Evolutionary conservation across 352 stramenopile species (phyloP).

Genomic region (Saprolegnia diclina): DNA sequence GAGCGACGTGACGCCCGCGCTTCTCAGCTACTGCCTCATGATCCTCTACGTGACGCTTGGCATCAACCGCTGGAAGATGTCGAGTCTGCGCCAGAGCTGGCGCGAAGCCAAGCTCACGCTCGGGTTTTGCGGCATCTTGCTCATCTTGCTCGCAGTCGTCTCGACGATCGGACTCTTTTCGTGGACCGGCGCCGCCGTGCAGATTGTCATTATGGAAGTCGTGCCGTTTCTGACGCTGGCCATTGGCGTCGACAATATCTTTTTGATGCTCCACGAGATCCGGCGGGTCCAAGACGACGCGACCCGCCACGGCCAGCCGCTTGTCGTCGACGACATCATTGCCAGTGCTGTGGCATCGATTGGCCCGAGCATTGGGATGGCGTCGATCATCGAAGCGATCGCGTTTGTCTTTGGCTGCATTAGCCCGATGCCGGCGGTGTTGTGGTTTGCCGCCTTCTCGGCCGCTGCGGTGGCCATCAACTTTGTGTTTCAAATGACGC

Average conservation of each 20-base stretch:
- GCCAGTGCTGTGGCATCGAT: constrained; percentile 47
- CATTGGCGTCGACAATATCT: constrained; percentile 69
- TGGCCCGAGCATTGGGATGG: constrained; percentile 55
- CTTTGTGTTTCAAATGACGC: constrained; percentile 57
- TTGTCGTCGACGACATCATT: constrained; percentile 47
- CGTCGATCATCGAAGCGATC: constrained; percentile 39
- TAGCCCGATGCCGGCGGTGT: constrained; percentile 55
- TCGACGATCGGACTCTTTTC: constrained; percentile 63
- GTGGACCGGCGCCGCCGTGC: constrained; percentile 53
- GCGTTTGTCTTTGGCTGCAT: constrained; percentile 51
- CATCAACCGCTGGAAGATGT: constrained; percentile 53
- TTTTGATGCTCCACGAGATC: constrained; percentile 55
- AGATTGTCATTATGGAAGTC: constrained; percentile 65
- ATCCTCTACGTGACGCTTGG: constrained; percentile 60
- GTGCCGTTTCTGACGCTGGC: constrained; percentile 57
- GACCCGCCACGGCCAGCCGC: constrained; percentile 37
- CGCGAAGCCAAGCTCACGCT: constrained; percentile 51
- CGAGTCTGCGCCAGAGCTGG: constrained; percentile 29
- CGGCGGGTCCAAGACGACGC: constrained; percentile 44
- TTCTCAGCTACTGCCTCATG: constrained; percentile 58
- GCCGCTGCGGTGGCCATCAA: constrained; percentile 44
- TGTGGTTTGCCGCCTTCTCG: constrained; percentile 56
- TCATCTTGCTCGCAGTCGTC: constrained; percentile 54
- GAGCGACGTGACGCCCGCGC: constrained; percentile 40
- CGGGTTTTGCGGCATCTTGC: constrained; percentile 55